A percentile compares a stretch with the other conserved stretches of the same genome.
Evolutionary conservation across 2,329 filamentous ascomycete genomes (phyloP).

Genomic region (Diaporthe eres): DNA sequence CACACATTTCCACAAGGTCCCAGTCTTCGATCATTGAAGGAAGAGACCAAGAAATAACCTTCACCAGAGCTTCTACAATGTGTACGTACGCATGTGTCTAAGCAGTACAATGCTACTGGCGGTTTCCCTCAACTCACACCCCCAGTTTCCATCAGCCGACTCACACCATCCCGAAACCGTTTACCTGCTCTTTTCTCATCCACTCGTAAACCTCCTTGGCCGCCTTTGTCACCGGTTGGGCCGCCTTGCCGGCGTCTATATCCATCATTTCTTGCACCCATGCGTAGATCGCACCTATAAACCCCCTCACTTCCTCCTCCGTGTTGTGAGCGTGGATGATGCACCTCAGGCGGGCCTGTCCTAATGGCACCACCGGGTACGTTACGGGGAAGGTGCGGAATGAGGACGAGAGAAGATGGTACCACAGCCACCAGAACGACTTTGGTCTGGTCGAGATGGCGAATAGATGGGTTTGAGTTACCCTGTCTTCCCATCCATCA

Average conservation of each 20-base stretch:
- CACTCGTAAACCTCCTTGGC: conserved; percentile 44
- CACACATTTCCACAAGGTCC: neutral
- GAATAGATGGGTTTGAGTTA: neutral
- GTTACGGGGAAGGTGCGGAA: conserved; percentile 49
- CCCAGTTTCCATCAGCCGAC: neutral
- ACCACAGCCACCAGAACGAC: conserved; percentile 43
- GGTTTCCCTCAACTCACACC: neutral
- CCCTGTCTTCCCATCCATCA: conserved; percentile 6
- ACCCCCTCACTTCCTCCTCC: conserved; percentile 47
- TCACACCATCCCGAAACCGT: neutral
- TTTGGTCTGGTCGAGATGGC: neutral
- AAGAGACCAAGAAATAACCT: neutral
- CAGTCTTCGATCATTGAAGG: neutral
- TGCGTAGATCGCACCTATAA: conserved; percentile 49
- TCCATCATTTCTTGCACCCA: conserved; percentile 52
- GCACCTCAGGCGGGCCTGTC: conserved; percentile 53
- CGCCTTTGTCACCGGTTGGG: conserved; percentile 41
- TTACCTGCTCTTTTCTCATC: conserved; percentile 1
- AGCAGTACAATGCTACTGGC: neutral
- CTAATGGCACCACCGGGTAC: conserved; percentile 55
- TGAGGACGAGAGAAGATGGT: conserved; percentile 41
- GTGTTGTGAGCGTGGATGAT: conserved; percentile 57
- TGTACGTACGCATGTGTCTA: neutral
- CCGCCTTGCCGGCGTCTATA: conserved; percentile 44
- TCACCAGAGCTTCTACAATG: neutral